Evolutionary conservation across 1,284 basidiomycete species (phyloP), one percentile per base, ranked within the genome.

Genomic region (Ustilago sp.): DNA sequence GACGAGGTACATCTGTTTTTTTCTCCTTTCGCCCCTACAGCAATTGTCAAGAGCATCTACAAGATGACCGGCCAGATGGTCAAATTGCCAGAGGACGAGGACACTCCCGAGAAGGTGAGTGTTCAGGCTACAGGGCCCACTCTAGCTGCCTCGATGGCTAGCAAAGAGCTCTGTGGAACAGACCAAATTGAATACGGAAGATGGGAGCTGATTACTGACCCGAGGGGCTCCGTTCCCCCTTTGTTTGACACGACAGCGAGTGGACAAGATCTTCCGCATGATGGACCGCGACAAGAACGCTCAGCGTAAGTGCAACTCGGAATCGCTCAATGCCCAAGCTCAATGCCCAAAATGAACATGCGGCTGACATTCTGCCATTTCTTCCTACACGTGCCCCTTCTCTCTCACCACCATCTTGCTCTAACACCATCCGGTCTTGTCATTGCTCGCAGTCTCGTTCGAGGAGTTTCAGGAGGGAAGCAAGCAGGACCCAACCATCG

Each of bases 61-160:
- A 86, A 86, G 72, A 85, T 86, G 84, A 86, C 86, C 5, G 96
- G 97, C 13, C 93, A 97, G 87, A 98, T 99, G 95, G 96, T 99
- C 82, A 96, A 95, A 86, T 90, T 99, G 32, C 96, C 97, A 17
- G 89, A 92, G 56, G 97, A 99, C 86, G 97, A 99, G 88, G 95
- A 99, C 88, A 99, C 97, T 19, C 97, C 97, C 1, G 95, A 98
- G 88, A 99, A 99, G 92, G 95, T 92, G 77, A 55, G 87, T 57
- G 19, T 9, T 8, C 31, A 31, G 7, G 11, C 12, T 19, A 23
- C 11, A n/a, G 3, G 9, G 23, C 4, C 48, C 3, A 32, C 15
- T 5, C n/a, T 6, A 32, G 15, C 48, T 32, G 11, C 4, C 5
- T 8, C 13, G 13, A 3, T 13, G 13, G 12, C 6, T 8, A 19